Percentiles rank a stretch among this genome's conserved stretches.
These are phyloP conservation scores for Fusarium palustre DNA, from an alignment of 2,329 filamentous ascomycete genomes.

Conservation along the genomic window DNA sequence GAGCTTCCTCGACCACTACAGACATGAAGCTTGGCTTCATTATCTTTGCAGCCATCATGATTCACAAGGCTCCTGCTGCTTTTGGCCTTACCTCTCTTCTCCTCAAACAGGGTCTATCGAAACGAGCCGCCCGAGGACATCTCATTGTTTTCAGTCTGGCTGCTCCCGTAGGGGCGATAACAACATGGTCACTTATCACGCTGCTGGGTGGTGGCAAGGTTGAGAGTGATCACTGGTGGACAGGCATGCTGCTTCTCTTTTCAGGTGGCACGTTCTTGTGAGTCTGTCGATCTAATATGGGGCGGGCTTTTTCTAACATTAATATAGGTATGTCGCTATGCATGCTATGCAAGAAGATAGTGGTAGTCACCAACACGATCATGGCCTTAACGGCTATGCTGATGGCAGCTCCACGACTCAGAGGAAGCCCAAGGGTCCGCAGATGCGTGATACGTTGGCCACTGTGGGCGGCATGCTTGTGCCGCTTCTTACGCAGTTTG, in stretches of 20 bases:
- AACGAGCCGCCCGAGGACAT: slow-evolving; percentile 84
- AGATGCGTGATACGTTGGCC: slow-evolving; percentile 75
- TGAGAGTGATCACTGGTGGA: slow-evolving; percentile 82
- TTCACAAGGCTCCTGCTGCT: slow-evolving; percentile 95
- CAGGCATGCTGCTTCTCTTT: slow-evolving; percentile 92
- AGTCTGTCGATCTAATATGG: slow-evolving; percentile 52
- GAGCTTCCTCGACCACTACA: slow-evolving; percentile 82
- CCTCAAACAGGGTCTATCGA: slow-evolving; percentile 90
- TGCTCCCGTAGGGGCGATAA: slow-evolving; percentile 85
- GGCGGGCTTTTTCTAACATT: slow-evolving; percentile 29
- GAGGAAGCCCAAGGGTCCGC: slow-evolving; percentile 66
- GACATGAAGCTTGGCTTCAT: slow-evolving; percentile 85
- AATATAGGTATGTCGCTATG: slow-evolving; percentile 90
- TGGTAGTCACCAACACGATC: slow-evolving; percentile 60
- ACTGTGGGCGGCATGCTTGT: slow-evolving; percentile 82
- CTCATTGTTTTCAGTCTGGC: slow-evolving; percentile 92
- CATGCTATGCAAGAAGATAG: slow-evolving; percentile 92
- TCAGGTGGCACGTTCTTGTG: slow-evolving; percentile 95
- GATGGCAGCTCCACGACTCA: slow-evolving; percentile 60
- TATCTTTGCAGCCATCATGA: slow-evolving; percentile 95
- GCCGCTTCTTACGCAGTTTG: slow-evolving; percentile 81
- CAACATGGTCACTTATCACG: slow-evolving; percentile 84
- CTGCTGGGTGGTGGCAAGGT: slow-evolving; percentile 73
- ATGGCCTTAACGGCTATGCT: slow-evolving; percentile 66
- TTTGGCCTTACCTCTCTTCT: slow-evolving; percentile 93